Conservation (phyloP, 495 filamentous ascomycete species). For the Annulohypoxylon moriforme region DNA sequence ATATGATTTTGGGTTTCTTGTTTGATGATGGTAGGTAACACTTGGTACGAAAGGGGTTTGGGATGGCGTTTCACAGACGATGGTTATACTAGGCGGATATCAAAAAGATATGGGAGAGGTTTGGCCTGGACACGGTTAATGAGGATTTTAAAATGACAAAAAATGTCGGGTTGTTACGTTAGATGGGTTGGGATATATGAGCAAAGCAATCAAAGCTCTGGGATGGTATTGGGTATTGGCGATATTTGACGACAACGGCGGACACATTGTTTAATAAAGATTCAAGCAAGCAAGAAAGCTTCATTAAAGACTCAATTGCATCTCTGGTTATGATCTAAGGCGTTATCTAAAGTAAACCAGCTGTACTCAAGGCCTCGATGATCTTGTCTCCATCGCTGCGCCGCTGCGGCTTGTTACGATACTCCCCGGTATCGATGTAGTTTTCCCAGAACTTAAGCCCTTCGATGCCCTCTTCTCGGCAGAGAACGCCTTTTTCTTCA, state of each 20-base stretch:
- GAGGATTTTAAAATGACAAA: not conserved
- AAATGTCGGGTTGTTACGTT: not conserved
- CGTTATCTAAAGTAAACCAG: conserved; percentile 53
- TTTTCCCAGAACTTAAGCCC: conserved; percentile 87
- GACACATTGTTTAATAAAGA: conserved; percentile 16
- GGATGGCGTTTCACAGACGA: conserved; percentile 21
- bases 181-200: not conserved
- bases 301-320: not conserved
- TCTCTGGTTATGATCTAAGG: conserved; percentile 44
- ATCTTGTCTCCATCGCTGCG: conserved; percentile 41
- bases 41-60: conserved; percentile 6
- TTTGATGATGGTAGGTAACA: not conserved
- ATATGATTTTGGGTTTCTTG: not conserved
- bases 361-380: conserved; percentile 47
- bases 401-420: conserved; percentile 36
- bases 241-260: not conserved
- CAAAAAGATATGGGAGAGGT: not conserved
- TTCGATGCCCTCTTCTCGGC: conserved; percentile 85
- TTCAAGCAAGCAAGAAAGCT: not conserved
- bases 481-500: conserved; percentile 83
- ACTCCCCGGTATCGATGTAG: conserved; percentile 60
- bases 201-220: not conserved
- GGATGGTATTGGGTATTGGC: conserved; percentile 2
- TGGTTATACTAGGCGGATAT: conserved; percentile 13
- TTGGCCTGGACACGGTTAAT: not conserved